Evolutionary conservation across 495 filamentous ascomycete genomes (phyloP).

Genomic region (Trichoderma asperelloides): DNA sequence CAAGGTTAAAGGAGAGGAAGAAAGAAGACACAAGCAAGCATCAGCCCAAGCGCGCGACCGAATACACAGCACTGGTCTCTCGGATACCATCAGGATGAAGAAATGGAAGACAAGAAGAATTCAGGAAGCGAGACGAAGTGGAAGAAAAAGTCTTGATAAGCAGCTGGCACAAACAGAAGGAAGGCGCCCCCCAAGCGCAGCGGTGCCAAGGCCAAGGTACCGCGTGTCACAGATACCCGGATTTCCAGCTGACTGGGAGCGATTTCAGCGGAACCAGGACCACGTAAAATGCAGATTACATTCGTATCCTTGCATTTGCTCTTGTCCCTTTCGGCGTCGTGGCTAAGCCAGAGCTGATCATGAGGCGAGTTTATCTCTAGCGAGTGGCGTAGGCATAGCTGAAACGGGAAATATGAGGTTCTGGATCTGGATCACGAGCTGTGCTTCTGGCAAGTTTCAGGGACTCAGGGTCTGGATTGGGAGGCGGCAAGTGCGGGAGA

Average conservation of each 20-base stretch:
- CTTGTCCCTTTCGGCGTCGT: neutral
- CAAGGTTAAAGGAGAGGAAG: neutral
- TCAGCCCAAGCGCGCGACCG: neutral
- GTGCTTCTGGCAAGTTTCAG: neutral
- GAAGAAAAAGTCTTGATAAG: neutral
- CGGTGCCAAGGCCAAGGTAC: neutral
- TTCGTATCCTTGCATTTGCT: neutral
- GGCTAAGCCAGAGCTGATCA: neutral
- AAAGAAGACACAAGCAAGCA: neutral
- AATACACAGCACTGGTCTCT: neutral
- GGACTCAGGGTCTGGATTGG: neutral
- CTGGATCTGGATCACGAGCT: neutral
- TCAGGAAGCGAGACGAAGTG: neutral
- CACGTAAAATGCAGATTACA: too few species aligned
- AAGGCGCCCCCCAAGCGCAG: neutral
- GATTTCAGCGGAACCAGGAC: neutral
- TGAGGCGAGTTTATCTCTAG: neutral
- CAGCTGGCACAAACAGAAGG: neutral
- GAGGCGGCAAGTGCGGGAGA: neutral
- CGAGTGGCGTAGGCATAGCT: neutral
- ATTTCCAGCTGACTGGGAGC: neutral
- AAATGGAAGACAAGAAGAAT: neutral
- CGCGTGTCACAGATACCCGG: neutral
- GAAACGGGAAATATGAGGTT: neutral
- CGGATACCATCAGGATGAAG: neutral